Evolutionary conservation across 805 yeast genomes (phyloP).

Genomic region (Starmera pachycereana): DNA sequence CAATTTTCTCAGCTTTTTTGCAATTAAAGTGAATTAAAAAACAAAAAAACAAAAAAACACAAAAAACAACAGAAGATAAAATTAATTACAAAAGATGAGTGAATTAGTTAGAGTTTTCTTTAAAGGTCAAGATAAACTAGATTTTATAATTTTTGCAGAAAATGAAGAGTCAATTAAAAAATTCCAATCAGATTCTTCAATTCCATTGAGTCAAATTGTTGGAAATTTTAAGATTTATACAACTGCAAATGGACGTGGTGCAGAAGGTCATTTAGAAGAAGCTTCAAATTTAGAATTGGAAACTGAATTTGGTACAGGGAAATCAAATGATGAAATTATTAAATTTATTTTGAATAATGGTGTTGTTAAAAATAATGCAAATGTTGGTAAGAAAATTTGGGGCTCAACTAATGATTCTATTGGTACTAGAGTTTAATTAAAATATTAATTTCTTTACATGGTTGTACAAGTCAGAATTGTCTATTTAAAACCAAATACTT

Average conservation of each 20-base stretch:
- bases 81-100: constrained; percentile 14
- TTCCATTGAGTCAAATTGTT: constrained; percentile 52
- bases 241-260: constrained; percentile 50
- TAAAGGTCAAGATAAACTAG: constrained; percentile 54
- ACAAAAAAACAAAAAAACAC: too few relatives aligned
- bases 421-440: constrained; percentile 16
- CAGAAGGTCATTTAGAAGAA: constrained; percentile 60
- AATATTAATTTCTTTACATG: too few relatives aligned
- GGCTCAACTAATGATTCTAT: constrained; percentile 37
- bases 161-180: constrained; percentile 36
- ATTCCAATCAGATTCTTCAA: constrained; percentile 37
- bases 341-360: constrained; percentile 54
- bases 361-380: constrained; percentile 29
- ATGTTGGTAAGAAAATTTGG: constrained; percentile 19
- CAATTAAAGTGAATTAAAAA: too few relatives aligned
- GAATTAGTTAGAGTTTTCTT: constrained; percentile 42
- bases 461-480: too few relatives aligned
- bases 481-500: constrained; percentile 6
- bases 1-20: too few relatives aligned
- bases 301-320: constrained; percentile 54
- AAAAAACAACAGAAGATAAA: neutral
- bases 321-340: constrained; percentile 45
- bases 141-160: constrained; percentile 58
- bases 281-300: constrained; percentile 58
- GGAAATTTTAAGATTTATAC: constrained; percentile 57